These are phyloP conservation scores for Nicotiana knightiana DNA, from an alignment of 257 asterid species.

Conservation along the genomic window DNA sequence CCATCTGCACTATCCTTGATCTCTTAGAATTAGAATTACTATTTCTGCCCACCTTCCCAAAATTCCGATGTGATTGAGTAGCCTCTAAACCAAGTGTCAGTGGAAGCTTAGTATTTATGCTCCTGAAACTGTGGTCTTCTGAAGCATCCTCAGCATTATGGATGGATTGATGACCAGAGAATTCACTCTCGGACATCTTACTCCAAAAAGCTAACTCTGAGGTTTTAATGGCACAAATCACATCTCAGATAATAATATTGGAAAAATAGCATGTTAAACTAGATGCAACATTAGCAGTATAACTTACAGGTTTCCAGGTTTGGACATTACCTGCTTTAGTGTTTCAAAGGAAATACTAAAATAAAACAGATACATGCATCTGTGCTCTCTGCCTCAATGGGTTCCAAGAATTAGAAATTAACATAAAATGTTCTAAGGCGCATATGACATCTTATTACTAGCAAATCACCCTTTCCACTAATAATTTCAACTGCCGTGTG, in stretches of 20 bases:
- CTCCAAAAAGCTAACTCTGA: conserved; percentile 38
- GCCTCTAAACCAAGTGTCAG: conserved; percentile 29
- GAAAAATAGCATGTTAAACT: neutral
- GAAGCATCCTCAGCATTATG: conserved; percentile 21
- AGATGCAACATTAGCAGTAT: neutral
- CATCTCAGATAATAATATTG: conserved; percentile 31
- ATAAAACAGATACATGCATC: neutral
- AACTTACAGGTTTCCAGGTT: neutral
- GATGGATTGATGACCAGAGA: conserved; percentile 31
- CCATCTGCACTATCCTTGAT: conserved; percentile 45
- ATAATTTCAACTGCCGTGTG: neutral
- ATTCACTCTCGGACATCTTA: conserved; percentile 36
- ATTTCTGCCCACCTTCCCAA: conserved; percentile 46
- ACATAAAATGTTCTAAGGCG: neutral
- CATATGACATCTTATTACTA: neutral
- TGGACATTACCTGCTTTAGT: neutral
- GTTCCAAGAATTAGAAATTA: neutral
- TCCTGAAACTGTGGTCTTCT: conserved; percentile 30
- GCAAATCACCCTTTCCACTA: neutral
- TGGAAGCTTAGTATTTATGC: conserved; percentile 23
- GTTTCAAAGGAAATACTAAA: neutral
- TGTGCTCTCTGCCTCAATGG: conserved; percentile 1
- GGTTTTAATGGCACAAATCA: conserved; percentile 27
- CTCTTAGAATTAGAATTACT: conserved; percentile 47
- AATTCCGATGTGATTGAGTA: conserved; percentile 32